Percentiles rank a stretch among this genome's conserved stretches.
Conservation (phyloP, 2,329 filamentous ascomycete species). For the Penicillium palitans region DNA sequence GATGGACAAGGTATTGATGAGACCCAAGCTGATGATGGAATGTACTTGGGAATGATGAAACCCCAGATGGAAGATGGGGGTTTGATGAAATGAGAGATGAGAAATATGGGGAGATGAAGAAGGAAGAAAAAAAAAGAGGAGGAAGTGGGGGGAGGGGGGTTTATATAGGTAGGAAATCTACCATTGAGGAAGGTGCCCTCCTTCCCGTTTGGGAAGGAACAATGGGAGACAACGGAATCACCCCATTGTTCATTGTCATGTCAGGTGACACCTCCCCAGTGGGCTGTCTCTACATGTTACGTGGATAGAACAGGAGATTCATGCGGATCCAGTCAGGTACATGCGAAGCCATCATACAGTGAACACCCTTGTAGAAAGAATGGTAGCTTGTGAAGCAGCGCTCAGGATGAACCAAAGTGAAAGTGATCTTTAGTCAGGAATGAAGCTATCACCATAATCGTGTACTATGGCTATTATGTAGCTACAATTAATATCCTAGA, state of each 20-base stretch:
- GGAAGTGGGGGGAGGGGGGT: not conserved
- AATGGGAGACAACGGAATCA: not conserved
- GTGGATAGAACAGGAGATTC: not conserved
- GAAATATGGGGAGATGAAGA: not conserved
- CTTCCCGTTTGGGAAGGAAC: not conserved
- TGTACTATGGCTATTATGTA: not conserved
- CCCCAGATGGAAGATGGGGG: not conserved
- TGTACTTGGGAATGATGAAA: not conserved
- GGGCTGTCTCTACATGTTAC: not conserved
- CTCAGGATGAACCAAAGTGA: not conserved
- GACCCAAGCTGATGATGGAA: not conserved
- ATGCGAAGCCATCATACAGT: not conserved
- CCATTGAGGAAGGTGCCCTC: not conserved
- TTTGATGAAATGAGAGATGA: not conserved
- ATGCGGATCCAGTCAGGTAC: not conserved
- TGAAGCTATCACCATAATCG: not conserved
- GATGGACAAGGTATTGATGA: not conserved
- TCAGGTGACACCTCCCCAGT: not conserved
- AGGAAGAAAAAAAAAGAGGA: not conserved
- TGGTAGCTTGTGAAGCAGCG: not conserved
- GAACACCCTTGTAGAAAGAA: not conserved
- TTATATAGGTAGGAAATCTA: not conserved
- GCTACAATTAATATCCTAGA: not conserved
- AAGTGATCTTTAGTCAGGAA: not conserved
- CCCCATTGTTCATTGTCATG: not conserved